Evolutionary conservation across 495 filamentous ascomycete genomes (phyloP).

Genomic region (Amphirosellinia nigrospora): DNA sequence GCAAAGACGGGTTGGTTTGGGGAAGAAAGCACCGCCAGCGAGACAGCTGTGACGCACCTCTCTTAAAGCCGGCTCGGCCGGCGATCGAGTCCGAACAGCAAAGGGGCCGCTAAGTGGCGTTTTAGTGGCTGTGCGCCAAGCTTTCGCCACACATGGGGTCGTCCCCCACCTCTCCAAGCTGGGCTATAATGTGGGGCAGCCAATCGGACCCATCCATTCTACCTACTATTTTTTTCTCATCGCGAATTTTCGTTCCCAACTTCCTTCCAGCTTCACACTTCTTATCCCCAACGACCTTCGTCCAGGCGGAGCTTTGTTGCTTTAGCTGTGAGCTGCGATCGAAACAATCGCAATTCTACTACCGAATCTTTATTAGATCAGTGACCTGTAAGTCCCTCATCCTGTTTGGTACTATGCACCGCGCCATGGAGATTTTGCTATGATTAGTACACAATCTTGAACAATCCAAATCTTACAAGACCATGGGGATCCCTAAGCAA

Average conservation of each 20-base stretch:
- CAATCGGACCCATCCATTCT: constrained; percentile 23
- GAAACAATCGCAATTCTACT: background rate
- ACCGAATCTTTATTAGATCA: background rate
- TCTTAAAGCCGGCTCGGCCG: constrained; percentile 22
- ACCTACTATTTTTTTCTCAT: constrained; percentile 25
- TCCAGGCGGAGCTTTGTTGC: background rate
- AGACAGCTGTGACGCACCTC: constrained; percentile 25
- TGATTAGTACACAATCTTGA: constrained; percentile 62
- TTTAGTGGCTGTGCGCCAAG: constrained; percentile 21
- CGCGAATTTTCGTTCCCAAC: background rate
- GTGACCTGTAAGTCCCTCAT: constrained; percentile 29
- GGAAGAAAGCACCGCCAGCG: constrained; percentile 18
- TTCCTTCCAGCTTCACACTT: constrained; percentile 24
- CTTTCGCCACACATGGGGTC: constrained; percentile 24
- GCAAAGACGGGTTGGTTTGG: constrained; percentile 34
- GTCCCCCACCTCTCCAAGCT: constrained; percentile 25
- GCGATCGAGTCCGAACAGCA: background rate
- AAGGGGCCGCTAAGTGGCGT: background rate
- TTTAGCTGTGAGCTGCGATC: background rate
- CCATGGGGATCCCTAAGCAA: constrained; percentile 68
- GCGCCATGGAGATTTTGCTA: constrained; percentile 50
- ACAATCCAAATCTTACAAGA: constrained; percentile 84
- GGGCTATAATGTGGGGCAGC: constrained; percentile 13
- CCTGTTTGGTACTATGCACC: constrained; percentile 11
- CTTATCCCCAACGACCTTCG: constrained; percentile 11